phyloP scores from a whole-genome alignment of 1,284 basidiomycete genomes.

The Apiotrichum gracile region DNA sequence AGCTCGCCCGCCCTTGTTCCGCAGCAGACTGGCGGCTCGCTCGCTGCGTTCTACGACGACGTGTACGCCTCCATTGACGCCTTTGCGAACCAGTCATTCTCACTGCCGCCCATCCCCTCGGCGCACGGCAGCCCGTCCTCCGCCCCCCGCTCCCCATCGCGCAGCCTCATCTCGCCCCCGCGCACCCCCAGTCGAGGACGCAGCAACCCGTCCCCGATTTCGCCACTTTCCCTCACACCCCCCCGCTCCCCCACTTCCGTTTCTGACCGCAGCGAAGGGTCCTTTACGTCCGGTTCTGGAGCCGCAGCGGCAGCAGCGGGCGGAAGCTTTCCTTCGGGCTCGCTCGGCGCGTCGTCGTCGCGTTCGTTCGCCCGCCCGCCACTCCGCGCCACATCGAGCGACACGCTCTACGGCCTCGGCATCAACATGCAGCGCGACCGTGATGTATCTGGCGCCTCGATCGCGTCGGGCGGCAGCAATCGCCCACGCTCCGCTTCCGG shows the following conservation, averaged over 20 bases:
- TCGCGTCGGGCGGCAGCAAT: too few species aligned
- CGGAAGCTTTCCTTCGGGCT: too few species aligned
- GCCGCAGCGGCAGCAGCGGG: neutral
- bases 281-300: neutral
- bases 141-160: neutral
- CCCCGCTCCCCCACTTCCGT: neutral
- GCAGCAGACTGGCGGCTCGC: conserved; percentile 7
- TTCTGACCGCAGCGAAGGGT: neutral
- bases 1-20: conserved; percentile 3
- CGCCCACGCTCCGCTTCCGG: neutral
- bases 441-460: neutral
- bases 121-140: neutral
- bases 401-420: conserved; percentile 4
- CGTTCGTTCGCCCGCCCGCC: neutral
- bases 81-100: conserved; percentile 19
- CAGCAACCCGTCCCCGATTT: neutral
- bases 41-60: conserved; percentile 27
- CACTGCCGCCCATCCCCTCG: conserved; percentile 1
- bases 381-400: neutral
- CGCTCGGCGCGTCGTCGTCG: neutral
- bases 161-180: neutral
- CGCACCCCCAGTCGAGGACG: neutral
- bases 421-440: conserved; percentile 1
- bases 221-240: neutral
- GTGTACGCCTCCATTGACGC: conserved; percentile 36